Evolutionary conservation across 805 yeast genomes (phyloP), one percentile per base, ranked within the genome.

Genomic region (Yamadazyma insecticola): DNA sequence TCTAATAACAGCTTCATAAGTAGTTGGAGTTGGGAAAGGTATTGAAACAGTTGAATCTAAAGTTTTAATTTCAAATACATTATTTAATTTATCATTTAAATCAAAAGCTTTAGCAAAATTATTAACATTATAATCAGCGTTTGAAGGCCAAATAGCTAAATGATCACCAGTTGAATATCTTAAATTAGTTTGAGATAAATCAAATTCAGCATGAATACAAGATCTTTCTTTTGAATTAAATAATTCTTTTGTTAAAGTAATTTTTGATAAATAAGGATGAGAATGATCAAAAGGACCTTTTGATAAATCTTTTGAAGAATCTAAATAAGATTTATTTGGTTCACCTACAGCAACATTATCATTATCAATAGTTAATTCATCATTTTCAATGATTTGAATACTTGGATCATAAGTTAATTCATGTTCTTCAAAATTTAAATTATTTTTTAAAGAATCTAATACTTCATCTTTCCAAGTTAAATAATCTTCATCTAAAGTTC

Each of bases 161-260:
- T 90, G 97, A 55, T 90, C 98, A 57, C 98, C 98, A 4, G 98
- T 90, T 28, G 90, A 69, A 60, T 90, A 90, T 47, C 81, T 78
- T 50, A 92, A 66, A 48, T 81, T 81, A 4, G 90, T 71, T 17
- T 64, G 74, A 1, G 87, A 70, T 22, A 88, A 61, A 51, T 90
- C 97, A 46, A 90, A 78, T 59, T 92, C 97, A 29, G 81, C 76
- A 53, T 90, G 97, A 37, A 90, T 76, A 63, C 97, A 90, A 44
- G 79, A 78, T 64, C 97, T 80, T 16, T 56, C 61, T 16, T 55
- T 50, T 1, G 76, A 61, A 37, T 67, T 65, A 67, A 89, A 89
- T 36, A 92, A 70, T 60, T 90, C 97, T 41, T 63, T 69, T 6
- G 90, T 55, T 12, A 38, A 36, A 5, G 65, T 43, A 37, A 90